phyloP scores from a whole-genome alignment of 306 rosid species.

The Cucurbita pepo region DNA sequence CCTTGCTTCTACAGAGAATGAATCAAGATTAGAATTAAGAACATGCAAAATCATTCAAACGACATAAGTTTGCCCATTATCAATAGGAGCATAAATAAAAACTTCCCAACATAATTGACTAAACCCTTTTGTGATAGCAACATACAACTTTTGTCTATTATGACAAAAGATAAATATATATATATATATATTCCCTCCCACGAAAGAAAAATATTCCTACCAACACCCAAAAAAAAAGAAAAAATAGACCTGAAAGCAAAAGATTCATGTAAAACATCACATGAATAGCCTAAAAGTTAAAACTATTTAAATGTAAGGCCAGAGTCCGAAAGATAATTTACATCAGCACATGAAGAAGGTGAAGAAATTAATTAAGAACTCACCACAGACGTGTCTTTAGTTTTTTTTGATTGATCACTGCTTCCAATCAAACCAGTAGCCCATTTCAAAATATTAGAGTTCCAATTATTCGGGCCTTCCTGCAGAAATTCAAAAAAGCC shows the following conservation, averaged over 20 bases:
- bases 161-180: not conserved
- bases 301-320: not conserved
- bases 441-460: constrained; percentile 79
- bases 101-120: not conserved
- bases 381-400: constrained; percentile 40
- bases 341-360: not conserved
- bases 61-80: not conserved
- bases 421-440: constrained; percentile 79
- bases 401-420: constrained; percentile 39
- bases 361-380: constrained; percentile 5
- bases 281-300: not conserved
- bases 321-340: not conserved
- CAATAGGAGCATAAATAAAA: not conserved
- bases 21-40: not conserved
- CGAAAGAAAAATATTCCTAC: not conserved
- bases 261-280: not conserved
- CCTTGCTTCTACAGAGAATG: constrained; percentile 35
- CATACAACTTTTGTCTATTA: not conserved
- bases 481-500: constrained; percentile 14
- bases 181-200: not conserved
- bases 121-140: not conserved
- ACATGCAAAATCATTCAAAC: not conserved
- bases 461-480: constrained; percentile 57
- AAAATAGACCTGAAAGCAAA: not conserved
- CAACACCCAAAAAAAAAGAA: not conserved